Evolutionary conservation across 169 alveolate species (phyloP), one percentile per base, ranked within the genome.

Genomic region (Cryptosporidium sp.): DNA sequence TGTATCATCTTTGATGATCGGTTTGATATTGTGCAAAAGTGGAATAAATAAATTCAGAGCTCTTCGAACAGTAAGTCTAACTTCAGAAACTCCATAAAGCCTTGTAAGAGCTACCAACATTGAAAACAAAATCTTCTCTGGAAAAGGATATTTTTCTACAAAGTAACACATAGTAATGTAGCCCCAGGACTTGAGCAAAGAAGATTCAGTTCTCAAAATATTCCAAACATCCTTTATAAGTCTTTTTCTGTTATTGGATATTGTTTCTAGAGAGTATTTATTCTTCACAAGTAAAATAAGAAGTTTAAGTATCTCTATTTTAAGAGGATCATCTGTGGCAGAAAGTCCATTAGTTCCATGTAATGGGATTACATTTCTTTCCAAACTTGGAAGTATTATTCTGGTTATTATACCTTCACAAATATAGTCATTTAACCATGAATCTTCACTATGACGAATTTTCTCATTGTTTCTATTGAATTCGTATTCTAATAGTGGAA

Each of bases 81-180:
- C 89, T 80, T 80, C 89, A 42, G 89, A 80, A 42, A 80, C 44
- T 44, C 89, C 75, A 62, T 80, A 80, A 39, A 80, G 75, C 65
- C 89, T 80, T 6, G 75, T 80, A 31, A 80, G 45, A 8, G 89
- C 72, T 45, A 80, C 51, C 39, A 80, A 33, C 75, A 80, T 80
- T 23, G 89, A 80, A 65, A 80, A 80, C 68, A 80, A 62, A 44
- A 80, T 80, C n/a, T 80, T 80, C 45, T 80, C 89, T 5, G 89
- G 89, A 14, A 80, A 80, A 16, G 89, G 89, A 67, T 80, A 80
- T 29, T 62, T 80, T 35, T 48, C 42, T 29, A 80, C 75, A 80
- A 80, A 80, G 51, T 62, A 80, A 80, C 89, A 80, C 89, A 80
- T 80, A 23, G 89, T 67, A 42, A 80, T 80, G 39, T 80, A 80